Evolutionary conservation across 441 rosid species (phyloP).

Genomic region (Dalechampia spathulata): DNA sequence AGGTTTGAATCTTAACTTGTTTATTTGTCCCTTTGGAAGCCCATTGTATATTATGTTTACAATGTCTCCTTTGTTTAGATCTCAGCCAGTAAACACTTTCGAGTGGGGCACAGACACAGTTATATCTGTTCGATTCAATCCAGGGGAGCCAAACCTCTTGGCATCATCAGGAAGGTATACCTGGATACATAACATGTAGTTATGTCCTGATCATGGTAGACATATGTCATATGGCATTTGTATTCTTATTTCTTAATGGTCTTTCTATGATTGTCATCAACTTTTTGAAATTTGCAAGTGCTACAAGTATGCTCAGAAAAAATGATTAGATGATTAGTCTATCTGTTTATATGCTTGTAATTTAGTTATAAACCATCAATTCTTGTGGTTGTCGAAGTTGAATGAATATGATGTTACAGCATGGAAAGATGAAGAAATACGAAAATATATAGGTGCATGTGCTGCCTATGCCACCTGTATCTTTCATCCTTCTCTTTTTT

Average conservation of each 20-base stretch:
- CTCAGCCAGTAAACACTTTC: constrained; percentile 78
- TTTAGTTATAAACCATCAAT: too few relatives aligned
- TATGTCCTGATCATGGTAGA: background rate
- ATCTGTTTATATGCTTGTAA: too few relatives aligned
- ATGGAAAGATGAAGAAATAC: too few relatives aligned
- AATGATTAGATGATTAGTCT: background rate
- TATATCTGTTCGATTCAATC: constrained; percentile 83
- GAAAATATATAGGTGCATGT: background rate
- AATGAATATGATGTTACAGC: too few relatives aligned
- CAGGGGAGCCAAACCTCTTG: constrained; percentile 81
- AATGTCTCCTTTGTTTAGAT: constrained; percentile 35
- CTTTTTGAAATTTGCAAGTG: background rate
- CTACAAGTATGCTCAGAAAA: too few relatives aligned
- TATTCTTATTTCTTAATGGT: too few relatives aligned
- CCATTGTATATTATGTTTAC: constrained; percentile 9
- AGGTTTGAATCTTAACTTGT: constrained; percentile 40
- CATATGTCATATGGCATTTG: background rate
- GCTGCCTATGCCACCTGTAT: background rate
- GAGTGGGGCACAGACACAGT: constrained; percentile 86
- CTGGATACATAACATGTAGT: background rate
- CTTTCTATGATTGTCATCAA: background rate
- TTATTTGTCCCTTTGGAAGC: background rate
- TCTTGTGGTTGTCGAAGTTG: too few relatives aligned
- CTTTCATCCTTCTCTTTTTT: background rate
- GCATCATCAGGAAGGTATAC: constrained; percentile 76